Conservation (phyloP, 2,329 filamentous ascomycete genomes). For the Cladosporium austrohemisphaericum region DNA sequence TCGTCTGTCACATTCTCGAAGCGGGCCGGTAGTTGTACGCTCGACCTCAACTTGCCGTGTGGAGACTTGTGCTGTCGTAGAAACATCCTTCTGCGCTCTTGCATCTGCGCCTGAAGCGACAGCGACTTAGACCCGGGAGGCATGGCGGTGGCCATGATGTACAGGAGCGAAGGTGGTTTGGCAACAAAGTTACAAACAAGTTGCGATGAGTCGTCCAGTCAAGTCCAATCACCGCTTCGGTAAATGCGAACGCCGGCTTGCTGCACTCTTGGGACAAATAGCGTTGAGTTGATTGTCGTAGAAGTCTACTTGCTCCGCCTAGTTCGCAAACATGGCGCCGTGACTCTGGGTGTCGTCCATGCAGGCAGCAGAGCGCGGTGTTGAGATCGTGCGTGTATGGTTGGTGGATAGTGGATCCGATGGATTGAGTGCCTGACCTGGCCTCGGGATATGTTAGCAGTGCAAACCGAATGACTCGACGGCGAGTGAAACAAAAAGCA, state of each 20-base stretch:
- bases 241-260: neutral
- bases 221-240: constrained; percentile 7
- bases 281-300: constrained; percentile 9
- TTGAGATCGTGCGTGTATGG: neutral
- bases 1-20: constrained; percentile 27
- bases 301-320: neutral
- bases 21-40: constrained; percentile 24
- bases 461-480: constrained; percentile 8
- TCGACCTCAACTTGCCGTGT: neutral
- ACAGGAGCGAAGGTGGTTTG: neutral
- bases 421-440: constrained; percentile 10
- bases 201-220: neutral
- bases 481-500: constrained; percentile 7
- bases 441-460: constrained; percentile 5
- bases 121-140: neutral
- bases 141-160: constrained; percentile 6
- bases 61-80: neutral
- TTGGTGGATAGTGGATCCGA: neutral
- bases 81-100: constrained; percentile 2
- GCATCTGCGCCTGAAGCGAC: neutral
- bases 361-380: constrained; percentile 4
- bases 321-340: neutral
- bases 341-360: neutral
- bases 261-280: constrained; percentile 1
- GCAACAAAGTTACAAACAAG: neutral